Conservation (phyloP, 2,329 filamentous ascomycete species). For the Helicocarpus griseus region DNA sequence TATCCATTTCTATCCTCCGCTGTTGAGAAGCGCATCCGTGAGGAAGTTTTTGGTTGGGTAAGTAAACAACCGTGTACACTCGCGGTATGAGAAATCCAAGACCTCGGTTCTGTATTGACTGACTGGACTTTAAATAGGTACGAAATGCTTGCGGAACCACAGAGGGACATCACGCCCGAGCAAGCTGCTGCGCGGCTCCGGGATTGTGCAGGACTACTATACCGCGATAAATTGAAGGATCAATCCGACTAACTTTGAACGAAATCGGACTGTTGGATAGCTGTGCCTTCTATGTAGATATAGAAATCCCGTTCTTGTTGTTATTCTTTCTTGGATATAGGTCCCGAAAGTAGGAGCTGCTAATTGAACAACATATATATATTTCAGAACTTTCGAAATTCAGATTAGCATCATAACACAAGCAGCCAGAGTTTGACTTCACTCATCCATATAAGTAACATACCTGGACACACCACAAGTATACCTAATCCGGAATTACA, state of each 20-base stretch:
- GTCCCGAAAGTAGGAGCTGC: too few relatives aligned
- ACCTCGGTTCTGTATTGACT: not conserved
- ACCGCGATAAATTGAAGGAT: constrained; percentile 54
- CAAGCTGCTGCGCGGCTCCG: constrained; percentile 75
- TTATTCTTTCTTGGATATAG: not conserved
- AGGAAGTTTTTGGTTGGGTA: constrained; percentile 87
- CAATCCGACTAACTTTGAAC: not conserved
- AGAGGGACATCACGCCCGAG: constrained; percentile 94
- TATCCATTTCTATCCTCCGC: constrained; percentile 93
- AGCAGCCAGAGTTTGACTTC: too few relatives aligned
- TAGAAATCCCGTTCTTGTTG: too few relatives aligned
- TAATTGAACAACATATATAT: too few relatives aligned
- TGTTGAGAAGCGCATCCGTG: constrained; percentile 85
- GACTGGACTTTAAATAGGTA: constrained; percentile 40
- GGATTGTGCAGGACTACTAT: constrained; percentile 69
- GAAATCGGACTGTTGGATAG: not conserved
- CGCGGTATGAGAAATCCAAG: not conserved
- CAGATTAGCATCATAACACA: too few relatives aligned
- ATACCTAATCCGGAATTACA: too few relatives aligned
- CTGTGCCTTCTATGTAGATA: not conserved
- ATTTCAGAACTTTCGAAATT: too few relatives aligned
- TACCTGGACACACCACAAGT: too few relatives aligned
- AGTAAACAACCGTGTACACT: constrained; percentile 15
- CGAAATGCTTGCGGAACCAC: constrained; percentile 94
- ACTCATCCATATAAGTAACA: too few relatives aligned